Percentiles rank a stretch among this genome's conserved stretches.
These are phyloP conservation scores for Hyphodiscus sp. DNA, from an alignment of 2,329 filamentous ascomycete genomes.

Conservation along the genomic window DNA sequence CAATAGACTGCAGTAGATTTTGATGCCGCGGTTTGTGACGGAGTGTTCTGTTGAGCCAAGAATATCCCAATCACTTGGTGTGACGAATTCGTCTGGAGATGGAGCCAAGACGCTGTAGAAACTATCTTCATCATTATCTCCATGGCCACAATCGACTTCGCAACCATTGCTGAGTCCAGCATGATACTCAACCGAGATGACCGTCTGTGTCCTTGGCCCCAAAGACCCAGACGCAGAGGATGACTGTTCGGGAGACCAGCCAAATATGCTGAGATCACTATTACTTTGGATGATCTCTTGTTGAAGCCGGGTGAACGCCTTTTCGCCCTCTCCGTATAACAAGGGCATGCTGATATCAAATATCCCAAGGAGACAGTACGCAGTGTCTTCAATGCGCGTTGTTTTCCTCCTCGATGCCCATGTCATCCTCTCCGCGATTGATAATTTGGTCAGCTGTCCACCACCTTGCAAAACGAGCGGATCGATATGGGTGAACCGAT, in stretches of 20 bases:
- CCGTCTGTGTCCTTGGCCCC: no score
- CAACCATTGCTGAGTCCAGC: no score
- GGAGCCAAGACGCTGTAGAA: not conserved
- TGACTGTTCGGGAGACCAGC: not conserved
- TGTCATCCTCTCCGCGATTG: conserved; percentile 29
- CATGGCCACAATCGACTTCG: no score
- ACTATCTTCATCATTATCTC: not conserved
- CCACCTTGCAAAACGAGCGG: not conserved
- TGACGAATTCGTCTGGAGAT: not conserved
- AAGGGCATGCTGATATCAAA: conserved; percentile 32
- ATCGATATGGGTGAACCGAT: conserved; percentile 5
- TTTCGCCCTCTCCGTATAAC: conserved; percentile 30
- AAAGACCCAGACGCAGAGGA: not conserved
- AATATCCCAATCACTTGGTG: not conserved
- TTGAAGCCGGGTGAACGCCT: conserved; percentile 24
- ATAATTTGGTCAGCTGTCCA: conserved; percentile 14
- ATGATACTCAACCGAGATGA: no score
- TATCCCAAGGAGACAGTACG: conserved; percentile 31
- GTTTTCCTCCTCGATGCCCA: conserved; percentile 27
- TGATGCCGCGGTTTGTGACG: not conserved
- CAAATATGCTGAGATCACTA: conserved; percentile 1
- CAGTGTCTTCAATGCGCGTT: conserved; percentile 27
- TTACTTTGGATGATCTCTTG: not conserved
- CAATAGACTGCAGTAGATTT: not conserved
- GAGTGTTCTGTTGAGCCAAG: not conserved